phyloP scores from a whole-genome alignment of 2,329 filamentous ascomycete species.

The Cercospora sp. region DNA sequence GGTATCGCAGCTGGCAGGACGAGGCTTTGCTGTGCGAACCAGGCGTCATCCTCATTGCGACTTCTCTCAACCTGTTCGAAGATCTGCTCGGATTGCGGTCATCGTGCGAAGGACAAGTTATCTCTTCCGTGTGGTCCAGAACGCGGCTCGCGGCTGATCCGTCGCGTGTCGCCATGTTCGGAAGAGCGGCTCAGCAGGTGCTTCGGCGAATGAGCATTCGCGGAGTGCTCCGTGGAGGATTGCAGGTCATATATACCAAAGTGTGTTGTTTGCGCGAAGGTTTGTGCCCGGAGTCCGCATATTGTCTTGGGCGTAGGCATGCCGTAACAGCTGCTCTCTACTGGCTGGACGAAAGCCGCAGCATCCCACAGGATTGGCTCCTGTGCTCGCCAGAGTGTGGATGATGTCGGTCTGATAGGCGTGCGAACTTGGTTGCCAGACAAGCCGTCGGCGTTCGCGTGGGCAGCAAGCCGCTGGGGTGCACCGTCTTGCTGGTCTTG shows the following conservation, averaged over 20 bases:
- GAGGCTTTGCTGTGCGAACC: background rate
- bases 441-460: background rate
- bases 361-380: background rate
- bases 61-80: background rate
- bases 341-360: background rate
- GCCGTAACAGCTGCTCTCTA: background rate
- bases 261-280: background rate
- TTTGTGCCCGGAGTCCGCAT: background rate
- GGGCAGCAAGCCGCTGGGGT: background rate
- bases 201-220: background rate
- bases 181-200: background rate
- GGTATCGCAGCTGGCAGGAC: background rate
- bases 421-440: background rate
- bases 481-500: background rate
- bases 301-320: background rate
- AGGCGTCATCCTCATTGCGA: background rate
- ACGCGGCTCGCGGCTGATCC: background rate
- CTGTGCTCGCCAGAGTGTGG: background rate
- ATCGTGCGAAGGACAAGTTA: background rate
- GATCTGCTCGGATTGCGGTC: background rate
- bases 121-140: background rate
- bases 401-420: background rate
- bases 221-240: background rate
- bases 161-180: background rate
- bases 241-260: background rate